phyloP scores from a whole-genome alignment of 2,329 filamentous ascomycete genomes.

The Endothia cerciana region DNA sequence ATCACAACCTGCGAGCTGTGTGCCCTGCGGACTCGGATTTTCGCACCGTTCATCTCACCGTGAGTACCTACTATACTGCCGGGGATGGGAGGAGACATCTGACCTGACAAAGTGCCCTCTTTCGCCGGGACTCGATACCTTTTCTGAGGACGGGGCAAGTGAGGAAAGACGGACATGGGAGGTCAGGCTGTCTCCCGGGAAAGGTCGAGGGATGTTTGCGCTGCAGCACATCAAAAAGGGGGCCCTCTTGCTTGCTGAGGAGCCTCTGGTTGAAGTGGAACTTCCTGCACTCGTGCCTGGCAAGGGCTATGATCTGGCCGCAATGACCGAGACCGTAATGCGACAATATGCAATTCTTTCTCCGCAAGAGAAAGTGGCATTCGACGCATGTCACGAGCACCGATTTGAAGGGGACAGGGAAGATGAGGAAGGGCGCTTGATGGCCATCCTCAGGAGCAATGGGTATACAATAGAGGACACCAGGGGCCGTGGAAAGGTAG shows the following conservation, averaged over 20 bases:
- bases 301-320: constrained; percentile 37
- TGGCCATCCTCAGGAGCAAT: constrained; percentile 44
- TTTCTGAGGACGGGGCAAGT: neutral
- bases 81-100: neutral
- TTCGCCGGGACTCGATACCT: neutral
- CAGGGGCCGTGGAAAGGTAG: constrained; percentile 32
- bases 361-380: constrained; percentile 36
- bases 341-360: constrained; percentile 24
- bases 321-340: constrained; percentile 40
- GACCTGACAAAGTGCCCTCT: neutral
- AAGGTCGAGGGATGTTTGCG: constrained; percentile 47
- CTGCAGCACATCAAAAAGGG: constrained; percentile 38
- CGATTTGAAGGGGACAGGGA: constrained; percentile 31
- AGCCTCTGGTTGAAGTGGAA: constrained; percentile 38
- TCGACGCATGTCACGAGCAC: constrained; percentile 36
- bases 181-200: constrained; percentile 39
- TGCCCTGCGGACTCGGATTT: neutral
- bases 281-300: constrained; percentile 36
- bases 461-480: constrained; percentile 39
- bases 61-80: neutral
- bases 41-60: neutral
- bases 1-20: neutral
- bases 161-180: constrained; percentile 39
- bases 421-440: constrained; percentile 25
- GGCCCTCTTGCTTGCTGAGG: constrained; percentile 44